Evolutionary conservation across 2,329 filamentous ascomycete species (phyloP).

Genomic region (Colletotrichum godetiae): DNA sequence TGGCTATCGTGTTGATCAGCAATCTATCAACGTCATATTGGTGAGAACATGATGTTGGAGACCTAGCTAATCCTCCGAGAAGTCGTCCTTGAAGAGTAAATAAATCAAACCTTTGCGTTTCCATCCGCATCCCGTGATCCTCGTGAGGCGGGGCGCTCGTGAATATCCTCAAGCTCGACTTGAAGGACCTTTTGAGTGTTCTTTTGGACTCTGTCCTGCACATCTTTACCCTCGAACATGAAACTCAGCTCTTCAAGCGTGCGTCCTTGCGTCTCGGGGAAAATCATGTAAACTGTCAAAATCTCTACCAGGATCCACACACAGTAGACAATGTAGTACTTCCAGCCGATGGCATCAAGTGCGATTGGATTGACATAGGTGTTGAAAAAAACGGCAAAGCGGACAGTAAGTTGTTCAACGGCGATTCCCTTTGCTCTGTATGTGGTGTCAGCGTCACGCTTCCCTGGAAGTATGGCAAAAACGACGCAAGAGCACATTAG

Average conservation of each 20-base stretch:
- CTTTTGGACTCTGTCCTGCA: conserved; percentile 33
- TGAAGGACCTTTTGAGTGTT: conserved; percentile 35
- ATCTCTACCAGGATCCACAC: conserved; percentile 56
- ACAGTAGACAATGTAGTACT: conserved; percentile 56
- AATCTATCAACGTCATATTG: not conserved
- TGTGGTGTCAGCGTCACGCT: not conserved
- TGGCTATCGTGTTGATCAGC: not conserved
- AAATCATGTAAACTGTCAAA: conserved; percentile 78
- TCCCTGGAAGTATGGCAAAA: not conserved
- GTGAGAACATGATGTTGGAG: not conserved
- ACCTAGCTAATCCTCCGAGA: not conserved
- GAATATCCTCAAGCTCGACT: conserved; percentile 25
- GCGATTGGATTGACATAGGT: conserved; percentile 59
- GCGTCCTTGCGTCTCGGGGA: conserved; percentile 86
- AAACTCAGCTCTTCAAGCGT: conserved; percentile 75
- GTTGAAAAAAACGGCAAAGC: conserved; percentile 56
- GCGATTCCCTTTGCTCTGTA: conserved; percentile 49
- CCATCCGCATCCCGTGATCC: not conserved
- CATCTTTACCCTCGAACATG: conserved; percentile 38
- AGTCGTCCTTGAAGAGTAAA: not conserved
- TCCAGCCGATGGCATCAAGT: conserved; percentile 52
- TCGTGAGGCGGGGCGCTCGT: not conserved
- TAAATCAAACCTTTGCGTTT: not conserved
- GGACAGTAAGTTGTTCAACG: conserved; percentile 50
- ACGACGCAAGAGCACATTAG: accelerated